Base-by-base conservation (phyloP, 108 stramenopile genomes). In the Pelagomonas calceolata region DNA sequence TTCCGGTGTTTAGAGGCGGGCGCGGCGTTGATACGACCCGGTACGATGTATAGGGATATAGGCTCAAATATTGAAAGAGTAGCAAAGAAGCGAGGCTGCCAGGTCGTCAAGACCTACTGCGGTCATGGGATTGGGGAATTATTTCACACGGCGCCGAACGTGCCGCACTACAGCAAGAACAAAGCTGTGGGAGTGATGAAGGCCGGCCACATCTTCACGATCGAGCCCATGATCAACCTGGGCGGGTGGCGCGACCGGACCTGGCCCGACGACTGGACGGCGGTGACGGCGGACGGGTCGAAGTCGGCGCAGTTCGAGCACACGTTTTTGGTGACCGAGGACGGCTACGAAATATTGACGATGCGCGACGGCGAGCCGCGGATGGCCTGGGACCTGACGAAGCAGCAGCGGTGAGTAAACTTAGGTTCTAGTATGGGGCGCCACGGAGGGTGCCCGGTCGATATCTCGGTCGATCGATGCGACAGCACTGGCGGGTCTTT, bases 171-270 rank as follows among this genome's bases (percentile, higher is more conserved):
- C 77, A 84, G 81, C 73, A 98, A 98, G 78, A 94, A 93, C 75
- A 90, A 95, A 70, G 90, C 93, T 66, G 89, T 87, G 76, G 89
- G 90, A 31, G 82, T 85, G 34, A 92, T 98, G 92, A 84, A 89
- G 76, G 85, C 84, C n/a, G 99, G 99, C 18, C 95, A 97, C 83
- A 89, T 92, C 4, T 95, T 99, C 81, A 99, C 99, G 4, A 92
- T 99, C n/a, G 99, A 99, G 77, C 99, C 99, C 32, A 98, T 98
- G 98, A 95, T 99, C 71, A 91, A 90, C 74, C 81, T 92, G 74
- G 98, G 98, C 26, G 77, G 69, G 14, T 78, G 75, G 35, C 83
- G 80, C 32, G 88, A 90, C 79, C 73, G 72, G 12, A 89, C 91
- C 29, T 94, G 92, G 92, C 71, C 76, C 29, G 94, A 94, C 75